Conservation (phyloP, 495 filamentous ascomycete species). For the Aspergillus heteromorphus region DNA sequence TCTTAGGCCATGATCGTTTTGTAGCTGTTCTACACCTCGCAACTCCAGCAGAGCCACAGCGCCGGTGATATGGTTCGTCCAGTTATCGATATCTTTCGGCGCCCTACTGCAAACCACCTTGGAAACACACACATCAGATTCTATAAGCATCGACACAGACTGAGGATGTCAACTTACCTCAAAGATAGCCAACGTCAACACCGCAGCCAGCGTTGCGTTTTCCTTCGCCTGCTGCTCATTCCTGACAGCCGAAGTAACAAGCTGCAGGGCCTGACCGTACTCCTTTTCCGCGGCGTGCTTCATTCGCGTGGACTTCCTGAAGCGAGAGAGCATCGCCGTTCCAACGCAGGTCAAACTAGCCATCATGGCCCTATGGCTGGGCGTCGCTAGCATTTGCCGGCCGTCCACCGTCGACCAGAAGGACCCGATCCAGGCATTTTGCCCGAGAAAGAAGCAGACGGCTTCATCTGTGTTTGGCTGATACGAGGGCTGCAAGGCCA, state of each 20-base stretch:
- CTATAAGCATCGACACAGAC: background rate
- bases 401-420: slow-evolving; percentile 25
- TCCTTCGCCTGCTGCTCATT: slow-evolving; percentile 50
- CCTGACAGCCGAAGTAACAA: slow-evolving; percentile 50
- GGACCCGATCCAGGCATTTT: slow-evolving; percentile 33
- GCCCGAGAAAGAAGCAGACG: slow-evolving; percentile 39
- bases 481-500: slow-evolving; percentile 18
- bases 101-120: slow-evolving; percentile 46
- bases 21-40: slow-evolving; percentile 52
- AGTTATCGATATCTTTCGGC: slow-evolving; percentile 43
- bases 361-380: slow-evolving; percentile 34
- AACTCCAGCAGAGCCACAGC: slow-evolving; percentile 52
- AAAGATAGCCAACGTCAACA: slow-evolving; percentile 52
- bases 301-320: slow-evolving; percentile 29
- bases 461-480: slow-evolving; percentile 31
- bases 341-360: slow-evolving; percentile 46
- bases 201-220: slow-evolving; percentile 57
- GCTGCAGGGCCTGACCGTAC: slow-evolving; percentile 43
- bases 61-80: slow-evolving; percentile 56
- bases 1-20: slow-evolving; percentile 46
- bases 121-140: slow-evolving; percentile 8
- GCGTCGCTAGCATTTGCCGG: slow-evolving; percentile 11
- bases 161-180: slow-evolving; percentile 30
- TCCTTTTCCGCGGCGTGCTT: slow-evolving; percentile 36
- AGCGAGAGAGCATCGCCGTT: slow-evolving; percentile 45